phyloP scores from a whole-genome alignment of 441 rosid species.

The Pelargonium fulgidum region DNA sequence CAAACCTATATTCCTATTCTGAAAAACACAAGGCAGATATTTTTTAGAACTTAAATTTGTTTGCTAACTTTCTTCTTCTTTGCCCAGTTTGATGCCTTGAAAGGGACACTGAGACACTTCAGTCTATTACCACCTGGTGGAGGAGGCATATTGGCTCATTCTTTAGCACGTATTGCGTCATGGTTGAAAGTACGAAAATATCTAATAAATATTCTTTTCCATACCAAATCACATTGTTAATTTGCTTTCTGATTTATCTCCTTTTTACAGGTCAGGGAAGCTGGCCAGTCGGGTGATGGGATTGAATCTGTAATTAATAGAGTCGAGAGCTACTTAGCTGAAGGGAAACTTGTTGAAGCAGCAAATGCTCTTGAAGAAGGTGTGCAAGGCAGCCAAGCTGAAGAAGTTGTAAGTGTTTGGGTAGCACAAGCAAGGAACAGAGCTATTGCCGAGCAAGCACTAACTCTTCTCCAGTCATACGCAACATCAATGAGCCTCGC shows the following conservation, averaged over 20 bases:
- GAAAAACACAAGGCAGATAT: neutral
- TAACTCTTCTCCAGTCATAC: constrained; percentile 70
- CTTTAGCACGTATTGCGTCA: constrained; percentile 68
- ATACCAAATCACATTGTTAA: neutral
- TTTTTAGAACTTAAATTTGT: neutral
- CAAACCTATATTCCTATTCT: neutral
- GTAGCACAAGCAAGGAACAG: constrained; percentile 62
- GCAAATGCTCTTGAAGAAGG: constrained; percentile 83
- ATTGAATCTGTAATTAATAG: constrained; percentile 60
- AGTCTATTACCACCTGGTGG: constrained; percentile 89
- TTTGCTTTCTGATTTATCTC: constrained; percentile 2
- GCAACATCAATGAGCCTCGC: constrained; percentile 75
- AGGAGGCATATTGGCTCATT: constrained; percentile 77
- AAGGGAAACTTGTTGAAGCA: constrained; percentile 86
- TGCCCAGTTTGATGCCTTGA: constrained; percentile 67
- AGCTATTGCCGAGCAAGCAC: constrained; percentile 88
- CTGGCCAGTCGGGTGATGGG: constrained; percentile 55
- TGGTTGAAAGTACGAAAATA: constrained; percentile 64
- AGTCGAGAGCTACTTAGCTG: constrained; percentile 66
- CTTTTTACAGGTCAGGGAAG: constrained; percentile 56
- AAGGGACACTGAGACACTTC: constrained; percentile 77
- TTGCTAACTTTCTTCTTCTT: constrained; percentile 11
- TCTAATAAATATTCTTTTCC: constrained; percentile 4
- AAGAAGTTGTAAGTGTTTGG: constrained; percentile 63
- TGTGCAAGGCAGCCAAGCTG: constrained; percentile 75